phyloP scores from a whole-genome alignment of 257 asterid genomes.

The Solanum paucissectum region DNA sequence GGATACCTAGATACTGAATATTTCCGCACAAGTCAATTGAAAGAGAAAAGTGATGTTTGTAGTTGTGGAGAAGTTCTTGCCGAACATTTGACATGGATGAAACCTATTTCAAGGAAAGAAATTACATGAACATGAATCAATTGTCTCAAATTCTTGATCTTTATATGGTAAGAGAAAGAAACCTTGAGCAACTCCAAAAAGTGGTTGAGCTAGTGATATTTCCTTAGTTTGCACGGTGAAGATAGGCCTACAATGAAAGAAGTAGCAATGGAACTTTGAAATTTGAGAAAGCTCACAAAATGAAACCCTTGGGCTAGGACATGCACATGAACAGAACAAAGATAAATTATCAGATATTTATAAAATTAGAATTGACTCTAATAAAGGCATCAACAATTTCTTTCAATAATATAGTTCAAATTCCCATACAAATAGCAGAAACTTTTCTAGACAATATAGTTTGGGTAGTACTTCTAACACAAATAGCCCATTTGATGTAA shows the following conservation, averaged over 20 bases:
- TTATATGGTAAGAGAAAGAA: slow-evolving; percentile 28
- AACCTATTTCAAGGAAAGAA: slow-evolving; percentile 11
- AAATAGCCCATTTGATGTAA: neutral
- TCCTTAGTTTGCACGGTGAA: slow-evolving; percentile 20
- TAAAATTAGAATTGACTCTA: neutral
- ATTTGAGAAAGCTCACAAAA: slow-evolving; percentile 2
- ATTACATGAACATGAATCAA: slow-evolving; percentile 8
- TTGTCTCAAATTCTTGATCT: slow-evolving; percentile 27
- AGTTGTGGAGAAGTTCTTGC: slow-evolving; percentile 51
- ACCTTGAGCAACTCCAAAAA: slow-evolving; percentile 17
- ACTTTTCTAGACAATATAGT: neutral
- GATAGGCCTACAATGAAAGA: slow-evolving; percentile 52
- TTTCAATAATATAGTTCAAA: neutral
- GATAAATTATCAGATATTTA: slow-evolving; percentile 1
- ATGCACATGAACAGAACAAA: slow-evolving; percentile 6
- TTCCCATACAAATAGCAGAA: neutral
- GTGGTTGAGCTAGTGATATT: slow-evolving; percentile 31
- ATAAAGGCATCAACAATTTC: neutral
- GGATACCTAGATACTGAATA: slow-evolving; percentile 60
- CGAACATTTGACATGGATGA: slow-evolving; percentile 37
- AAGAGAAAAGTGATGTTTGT: slow-evolving; percentile 29
- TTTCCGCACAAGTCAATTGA: slow-evolving; percentile 13
- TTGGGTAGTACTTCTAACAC: neutral
- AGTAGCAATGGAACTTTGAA: slow-evolving; percentile 37
- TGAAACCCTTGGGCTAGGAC: slow-evolving; percentile 3